Evolutionary conservation across 176 grass and related monocot species (phyloP), one percentile per base, ranked within the genome.

Genomic region (Guadua angustifolia): DNA sequence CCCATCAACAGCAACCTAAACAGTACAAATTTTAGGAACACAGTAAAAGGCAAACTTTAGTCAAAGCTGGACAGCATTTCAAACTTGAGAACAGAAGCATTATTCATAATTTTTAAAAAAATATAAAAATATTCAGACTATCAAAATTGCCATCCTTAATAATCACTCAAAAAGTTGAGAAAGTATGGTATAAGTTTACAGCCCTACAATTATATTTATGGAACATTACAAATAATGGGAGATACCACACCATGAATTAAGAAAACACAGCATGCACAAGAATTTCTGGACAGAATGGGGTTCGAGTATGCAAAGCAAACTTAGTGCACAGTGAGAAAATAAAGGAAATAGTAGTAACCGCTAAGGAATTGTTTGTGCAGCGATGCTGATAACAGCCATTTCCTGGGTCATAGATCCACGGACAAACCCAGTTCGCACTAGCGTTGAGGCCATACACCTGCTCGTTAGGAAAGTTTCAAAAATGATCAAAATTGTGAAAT

Each of bases 311-410:
- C 36, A 64, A 74, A 77, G 33, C 18, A 68, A 85, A 78, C 26
- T 32, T 38, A 9, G 65, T 51, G 43, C 55, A 83, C 62, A 75
- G 9, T 53, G 50, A 73, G 9, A 85, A 12, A 43, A 53, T 50
- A 35, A 46, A 83, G 35, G 82, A 59, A 56, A 59, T 13, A 63
- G 58, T 79, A 52, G 38, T 77, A 77, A 92, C 96, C 91, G 92
- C 93, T 85, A 99, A 63, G 32, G 93, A 92, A 35, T 88, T 95
- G 77, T 94, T 94, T 26, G 87, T 89, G 81, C 97, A 99, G 65
- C 88, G 93, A 90, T 99, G 97, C 75, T 99, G 93, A 83, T 99
- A 99, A 80, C 97, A 99, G 26, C 97, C 97, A 89, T 96, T 96
- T 90, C 97, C 63, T 99, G 97, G 69, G 93, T 99, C 83, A 95